A percentile compares a stretch with the other conserved stretches of the same genome.
Evolutionary conservation across 768 basidiomycete species (phyloP).

Genomic region (Lactarius akahatsu): DNA sequence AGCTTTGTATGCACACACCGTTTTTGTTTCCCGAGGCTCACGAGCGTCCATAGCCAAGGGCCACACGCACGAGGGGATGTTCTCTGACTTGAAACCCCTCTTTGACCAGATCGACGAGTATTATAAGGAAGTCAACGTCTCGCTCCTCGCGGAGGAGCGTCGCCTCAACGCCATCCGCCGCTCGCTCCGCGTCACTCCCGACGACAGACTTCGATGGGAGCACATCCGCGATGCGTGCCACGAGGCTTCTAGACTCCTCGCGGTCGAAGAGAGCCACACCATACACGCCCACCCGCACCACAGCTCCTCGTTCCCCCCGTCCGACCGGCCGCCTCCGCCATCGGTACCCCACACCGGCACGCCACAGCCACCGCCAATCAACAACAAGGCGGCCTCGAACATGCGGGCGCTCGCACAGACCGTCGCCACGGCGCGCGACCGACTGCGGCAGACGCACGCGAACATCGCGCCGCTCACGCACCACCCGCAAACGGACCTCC

Average conservation of each 20-base stretch:
- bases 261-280: neutral
- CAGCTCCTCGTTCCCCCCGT: neutral
- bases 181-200: slow-evolving; percentile 18
- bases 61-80: neutral
- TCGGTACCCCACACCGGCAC: neutral
- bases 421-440: neutral
- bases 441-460: neutral
- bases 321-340: neutral
- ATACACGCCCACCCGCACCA: neutral
- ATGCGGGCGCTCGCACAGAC: slow-evolving; percentile 15
- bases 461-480: slow-evolving; percentile 10
- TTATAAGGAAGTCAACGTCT: slow-evolving; percentile 17
- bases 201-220: slow-evolving; percentile 22
- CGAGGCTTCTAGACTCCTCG: slow-evolving; percentile 12
- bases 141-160: slow-evolving; percentile 9
- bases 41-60: slow-evolving; percentile 4
- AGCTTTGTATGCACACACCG: neutral
- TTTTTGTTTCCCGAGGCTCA: neutral
- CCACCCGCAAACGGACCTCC: slow-evolving; percentile 4
- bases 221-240: slow-evolving; percentile 18
- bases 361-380: neutral
- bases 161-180: slow-evolving; percentile 9
- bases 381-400: slow-evolving; percentile 14
- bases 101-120: slow-evolving; percentile 19
- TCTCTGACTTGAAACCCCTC: slow-evolving; percentile 6